phyloP scores from a whole-genome alignment of 306 rosid genomes.

The Begonia fuchsioides region DNA sequence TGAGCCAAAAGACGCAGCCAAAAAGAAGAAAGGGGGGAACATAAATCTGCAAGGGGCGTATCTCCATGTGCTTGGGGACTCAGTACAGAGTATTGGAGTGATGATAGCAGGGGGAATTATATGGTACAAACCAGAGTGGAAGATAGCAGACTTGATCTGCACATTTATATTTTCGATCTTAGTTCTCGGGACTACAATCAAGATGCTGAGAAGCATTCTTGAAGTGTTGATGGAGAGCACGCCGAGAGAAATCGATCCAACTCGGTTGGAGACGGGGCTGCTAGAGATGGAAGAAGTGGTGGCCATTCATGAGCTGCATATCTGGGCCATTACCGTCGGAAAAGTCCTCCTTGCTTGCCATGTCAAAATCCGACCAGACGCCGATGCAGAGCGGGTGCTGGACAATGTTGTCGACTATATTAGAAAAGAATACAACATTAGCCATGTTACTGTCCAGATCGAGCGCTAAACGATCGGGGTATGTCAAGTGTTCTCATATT shows the following conservation, averaged over 20 bases:
- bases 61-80: constrained; percentile 77
- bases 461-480: constrained; percentile 29
- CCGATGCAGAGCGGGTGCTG: constrained; percentile 55
- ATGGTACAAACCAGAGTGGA: constrained; percentile 59
- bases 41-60: constrained; percentile 64
- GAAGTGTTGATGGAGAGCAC: constrained; percentile 78
- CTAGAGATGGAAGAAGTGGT: constrained; percentile 61
- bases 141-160: constrained; percentile 54
- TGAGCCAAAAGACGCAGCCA: constrained; percentile 14
- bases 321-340: constrained; percentile 76
- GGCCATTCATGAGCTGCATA: constrained; percentile 69
- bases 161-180: constrained; percentile 48
- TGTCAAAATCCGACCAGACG: constrained; percentile 67
- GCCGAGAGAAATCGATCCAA: constrained; percentile 62
- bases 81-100: constrained; percentile 56
- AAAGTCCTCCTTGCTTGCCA: constrained; percentile 64
- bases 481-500: no score
- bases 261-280: constrained; percentile 41
- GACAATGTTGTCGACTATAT: constrained; percentile 50
- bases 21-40: constrained; percentile 32
- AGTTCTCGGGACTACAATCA: constrained; percentile 58
- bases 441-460: constrained; percentile 66
- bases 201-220: constrained; percentile 51
- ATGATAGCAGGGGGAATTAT: constrained; percentile 73
- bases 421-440: constrained; percentile 57